These are phyloP conservation scores for peach (Prunus persica) DNA, from an alignment of 306 rosid genomes.

Conservation along the genomic window DNA sequence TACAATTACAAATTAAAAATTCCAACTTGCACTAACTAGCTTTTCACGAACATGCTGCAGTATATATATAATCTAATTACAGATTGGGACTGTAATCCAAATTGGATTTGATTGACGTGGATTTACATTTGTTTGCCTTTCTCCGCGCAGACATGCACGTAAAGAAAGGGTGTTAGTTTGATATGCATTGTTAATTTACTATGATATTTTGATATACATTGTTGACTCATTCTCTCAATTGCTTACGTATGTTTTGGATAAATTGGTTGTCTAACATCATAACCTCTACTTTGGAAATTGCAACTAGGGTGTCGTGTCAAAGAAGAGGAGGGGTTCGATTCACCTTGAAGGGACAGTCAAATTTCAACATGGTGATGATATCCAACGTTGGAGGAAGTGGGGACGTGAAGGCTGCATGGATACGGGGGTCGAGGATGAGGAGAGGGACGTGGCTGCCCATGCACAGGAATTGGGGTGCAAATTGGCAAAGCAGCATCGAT, in stretches of 20 bases:
- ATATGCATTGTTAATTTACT: too few species aligned
- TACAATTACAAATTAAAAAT: not conserved
- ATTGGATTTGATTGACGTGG: too few species aligned
- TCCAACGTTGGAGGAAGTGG: conserved; percentile 83
- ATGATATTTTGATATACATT: too few species aligned
- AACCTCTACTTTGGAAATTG: too few species aligned
- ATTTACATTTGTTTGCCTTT: too few species aligned
- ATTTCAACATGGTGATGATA: conserved; percentile 82
- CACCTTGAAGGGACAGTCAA: conserved; percentile 68
- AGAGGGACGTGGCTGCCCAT: conserved; percentile 46
- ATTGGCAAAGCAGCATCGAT: conserved; percentile 71
- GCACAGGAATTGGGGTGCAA: conserved; percentile 91
- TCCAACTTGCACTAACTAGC: not conserved
- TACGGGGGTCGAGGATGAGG: conserved; percentile 43
- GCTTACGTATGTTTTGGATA: too few species aligned
- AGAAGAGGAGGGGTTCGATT: conserved; percentile 83
- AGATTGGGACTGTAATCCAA: too few species aligned
- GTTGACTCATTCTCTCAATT: too few species aligned
- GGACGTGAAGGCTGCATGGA: conserved; percentile 60
- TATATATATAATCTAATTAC: too few species aligned
- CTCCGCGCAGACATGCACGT: too few species aligned
- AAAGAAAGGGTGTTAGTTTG: not conserved
- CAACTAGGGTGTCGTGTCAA: conserved; percentile 58
- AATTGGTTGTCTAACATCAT: too few species aligned
- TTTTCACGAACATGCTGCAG: not conserved